A percentile compares a stretch with the other conserved stretches of the same genome.
These are phyloP conservation scores for Mycena metata DNA, from an alignment of 768 basidiomycete species.

Conservation along the genomic window DNA sequence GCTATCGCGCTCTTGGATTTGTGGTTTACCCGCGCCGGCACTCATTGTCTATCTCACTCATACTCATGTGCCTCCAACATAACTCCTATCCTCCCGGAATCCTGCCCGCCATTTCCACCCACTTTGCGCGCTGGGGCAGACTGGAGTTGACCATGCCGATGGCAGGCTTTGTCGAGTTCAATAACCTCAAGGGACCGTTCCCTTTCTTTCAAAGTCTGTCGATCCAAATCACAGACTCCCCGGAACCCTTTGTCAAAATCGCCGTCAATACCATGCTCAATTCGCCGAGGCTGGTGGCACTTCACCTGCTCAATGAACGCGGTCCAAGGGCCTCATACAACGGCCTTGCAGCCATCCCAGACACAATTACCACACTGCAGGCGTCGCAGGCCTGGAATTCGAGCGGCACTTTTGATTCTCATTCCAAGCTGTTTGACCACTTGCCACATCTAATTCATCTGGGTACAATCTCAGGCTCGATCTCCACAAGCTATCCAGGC, in stretches of 20 bases:
- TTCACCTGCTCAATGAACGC: background rate
- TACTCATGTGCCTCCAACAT: background rate
- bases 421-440: background rate
- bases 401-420: no score
- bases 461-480: background rate
- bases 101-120: background rate
- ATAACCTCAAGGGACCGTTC: background rate
- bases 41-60: slow-evolving; percentile 1
- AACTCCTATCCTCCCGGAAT: background rate
- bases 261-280: background rate
- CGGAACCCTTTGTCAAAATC: background rate
- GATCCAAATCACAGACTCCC: slow-evolving; percentile 31
- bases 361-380: background rate
- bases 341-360: background rate
- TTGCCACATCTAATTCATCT: slow-evolving; percentile 2
- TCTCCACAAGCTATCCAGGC: background rate
- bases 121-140: background rate
- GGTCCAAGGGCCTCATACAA: background rate
- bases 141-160: background rate
- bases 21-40: slow-evolving; percentile 11
- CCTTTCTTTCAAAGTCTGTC: background rate
- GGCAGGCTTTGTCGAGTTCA: background rate
- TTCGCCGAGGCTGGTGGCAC: background rate
- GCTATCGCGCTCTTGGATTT: background rate
- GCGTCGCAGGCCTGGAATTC: no score